Percentiles rank a stretch among this genome's conserved stretches.
These are phyloP conservation scores for Botrytis deweyae DNA, from an alignment of 2,329 filamentous ascomycete genomes.

Conservation along the genomic window DNA sequence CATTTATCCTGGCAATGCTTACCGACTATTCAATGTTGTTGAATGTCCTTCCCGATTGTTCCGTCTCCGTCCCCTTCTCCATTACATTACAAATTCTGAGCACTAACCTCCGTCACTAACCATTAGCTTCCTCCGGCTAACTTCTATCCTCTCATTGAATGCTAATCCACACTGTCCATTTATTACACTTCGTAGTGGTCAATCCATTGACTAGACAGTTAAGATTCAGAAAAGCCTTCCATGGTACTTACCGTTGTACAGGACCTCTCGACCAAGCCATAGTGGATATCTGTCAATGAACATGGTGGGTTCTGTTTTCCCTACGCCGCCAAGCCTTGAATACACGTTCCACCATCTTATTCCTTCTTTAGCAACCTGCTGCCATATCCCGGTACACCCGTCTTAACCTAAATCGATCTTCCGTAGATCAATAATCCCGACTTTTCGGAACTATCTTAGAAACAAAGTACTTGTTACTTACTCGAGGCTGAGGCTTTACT, in stretches of 20 bases:
- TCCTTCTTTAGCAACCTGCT: constrained; percentile 21
- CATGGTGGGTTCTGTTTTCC: background rate
- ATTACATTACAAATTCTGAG: background rate
- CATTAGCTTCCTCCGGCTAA: background rate
- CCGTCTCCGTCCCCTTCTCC: constrained; percentile 7
- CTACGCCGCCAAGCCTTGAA: constrained; percentile 15
- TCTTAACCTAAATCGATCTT: constrained; percentile 23
- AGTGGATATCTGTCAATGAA: constrained; percentile 5
- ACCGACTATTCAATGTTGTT: constrained; percentile 15
- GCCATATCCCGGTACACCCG: constrained; percentile 17
- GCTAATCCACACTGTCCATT: background rate
- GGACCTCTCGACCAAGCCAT: constrained; percentile 1
- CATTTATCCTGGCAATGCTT: constrained; percentile 10
- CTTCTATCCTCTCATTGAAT: background rate
- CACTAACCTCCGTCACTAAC: background rate
- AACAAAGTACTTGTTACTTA: constrained; percentile 11
- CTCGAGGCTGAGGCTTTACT: constrained; percentile 24
- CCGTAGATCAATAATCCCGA: constrained; percentile 22
- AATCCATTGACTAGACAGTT: background rate
- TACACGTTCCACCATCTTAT: constrained; percentile 21
- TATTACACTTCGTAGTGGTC: background rate
- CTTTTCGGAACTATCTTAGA: constrained; percentile 19
- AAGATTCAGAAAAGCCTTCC: constrained; percentile 2
- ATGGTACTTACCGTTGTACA: constrained; percentile 1
- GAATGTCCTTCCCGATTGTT: constrained; percentile 1